Percentiles rank a stretch among this genome's conserved stretches.
phyloP scores from a whole-genome alignment of 306 rosid species.

The Cicer cuneatum region DNA sequence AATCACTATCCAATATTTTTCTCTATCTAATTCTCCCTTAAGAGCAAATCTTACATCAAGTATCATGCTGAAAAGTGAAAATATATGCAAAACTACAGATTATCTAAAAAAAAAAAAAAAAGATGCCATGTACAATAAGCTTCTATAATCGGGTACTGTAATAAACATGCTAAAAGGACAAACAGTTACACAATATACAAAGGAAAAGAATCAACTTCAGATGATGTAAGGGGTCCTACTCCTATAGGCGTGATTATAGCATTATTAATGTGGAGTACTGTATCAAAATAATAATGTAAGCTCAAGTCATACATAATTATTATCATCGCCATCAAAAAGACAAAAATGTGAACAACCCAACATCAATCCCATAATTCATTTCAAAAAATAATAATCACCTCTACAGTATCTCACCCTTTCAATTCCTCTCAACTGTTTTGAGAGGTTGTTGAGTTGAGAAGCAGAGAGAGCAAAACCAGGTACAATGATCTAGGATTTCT shows the following conservation, averaged over 20 bases:
- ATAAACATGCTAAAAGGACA: constrained; percentile 33
- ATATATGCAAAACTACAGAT: constrained; percentile 9
- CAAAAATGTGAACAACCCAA: constrained; percentile 51
- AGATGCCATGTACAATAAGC: neutral
- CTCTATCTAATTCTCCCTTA: constrained; percentile 10
- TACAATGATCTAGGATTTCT: constrained; percentile 39
- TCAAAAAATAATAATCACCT: constrained; percentile 50
- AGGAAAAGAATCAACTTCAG: constrained; percentile 48
- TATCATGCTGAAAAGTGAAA: neutral
- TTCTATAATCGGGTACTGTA: constrained; percentile 30
- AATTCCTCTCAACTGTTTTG: constrained; percentile 40
- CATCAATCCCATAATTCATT: constrained; percentile 49
- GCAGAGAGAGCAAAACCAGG: constrained; percentile 26
- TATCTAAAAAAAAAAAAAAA: neutral
- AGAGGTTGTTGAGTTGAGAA: constrained; percentile 18
- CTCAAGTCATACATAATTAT: constrained; percentile 37
- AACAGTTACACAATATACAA: constrained; percentile 20
- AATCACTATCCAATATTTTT: neutral
- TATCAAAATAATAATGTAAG: constrained; percentile 35
- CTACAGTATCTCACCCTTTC: constrained; percentile 47
- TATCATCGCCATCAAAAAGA: constrained; percentile 43
- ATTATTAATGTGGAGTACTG: constrained; percentile 34
- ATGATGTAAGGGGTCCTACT: constrained; percentile 45
- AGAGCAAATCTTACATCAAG: constrained; percentile 26
- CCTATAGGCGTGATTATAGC: constrained; percentile 35